Percentiles rank a stretch among this genome's conserved stretches.
phyloP scores from a whole-genome alignment of 768 basidiomycete species.

The Lentinula guzmanii region DNA sequence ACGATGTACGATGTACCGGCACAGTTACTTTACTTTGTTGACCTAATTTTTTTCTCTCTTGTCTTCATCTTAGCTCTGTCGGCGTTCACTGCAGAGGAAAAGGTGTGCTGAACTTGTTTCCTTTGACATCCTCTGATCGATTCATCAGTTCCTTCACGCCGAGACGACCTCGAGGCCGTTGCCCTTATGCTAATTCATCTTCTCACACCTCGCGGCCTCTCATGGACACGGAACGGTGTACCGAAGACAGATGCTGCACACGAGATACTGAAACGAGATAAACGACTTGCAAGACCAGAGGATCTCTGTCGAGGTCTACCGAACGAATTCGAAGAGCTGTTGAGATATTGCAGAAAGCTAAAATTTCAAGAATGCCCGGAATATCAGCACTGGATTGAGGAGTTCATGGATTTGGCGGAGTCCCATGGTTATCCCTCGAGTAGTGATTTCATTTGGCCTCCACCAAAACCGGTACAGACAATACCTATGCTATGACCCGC shows the following conservation, averaged over 20 bases:
- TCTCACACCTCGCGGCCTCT: slow-evolving; percentile 66
- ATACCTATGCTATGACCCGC: slow-evolving; percentile 2
- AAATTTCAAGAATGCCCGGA: slow-evolving; percentile 66
- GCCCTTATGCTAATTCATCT: slow-evolving; percentile 80
- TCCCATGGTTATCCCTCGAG: slow-evolving; percentile 52
- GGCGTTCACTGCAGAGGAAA: slow-evolving; percentile 73
- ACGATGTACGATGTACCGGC: slow-evolving; percentile 4
- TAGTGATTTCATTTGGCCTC: slow-evolving; percentile 69
- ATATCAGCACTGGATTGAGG: slow-evolving; percentile 59
- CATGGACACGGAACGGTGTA: slow-evolving; percentile 79
- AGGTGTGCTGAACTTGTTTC: slow-evolving; percentile 33
- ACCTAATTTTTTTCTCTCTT: neutral
- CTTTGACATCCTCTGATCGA: neutral
- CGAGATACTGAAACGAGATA: slow-evolving; percentile 57
- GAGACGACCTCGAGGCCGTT: slow-evolving; percentile 74
- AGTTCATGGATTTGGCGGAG: slow-evolving; percentile 56
- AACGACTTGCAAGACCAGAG: slow-evolving; percentile 54
- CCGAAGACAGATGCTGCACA: slow-evolving; percentile 66
- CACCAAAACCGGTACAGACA: slow-evolving; percentile 17
- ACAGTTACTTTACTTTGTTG: neutral
- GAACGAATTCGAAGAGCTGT: slow-evolving; percentile 68
- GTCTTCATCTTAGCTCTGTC: slow-evolving; percentile 39
- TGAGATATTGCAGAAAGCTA: slow-evolving; percentile 65
- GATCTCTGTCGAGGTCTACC: slow-evolving; percentile 66
- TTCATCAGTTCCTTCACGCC: slow-evolving; percentile 61